A percentile compares a stretch with the other conserved stretches of the same genome.
Evolutionary conservation across 2,329 filamentous ascomycete species (phyloP).

Genomic region (Cyphellophora europaea): DNA sequence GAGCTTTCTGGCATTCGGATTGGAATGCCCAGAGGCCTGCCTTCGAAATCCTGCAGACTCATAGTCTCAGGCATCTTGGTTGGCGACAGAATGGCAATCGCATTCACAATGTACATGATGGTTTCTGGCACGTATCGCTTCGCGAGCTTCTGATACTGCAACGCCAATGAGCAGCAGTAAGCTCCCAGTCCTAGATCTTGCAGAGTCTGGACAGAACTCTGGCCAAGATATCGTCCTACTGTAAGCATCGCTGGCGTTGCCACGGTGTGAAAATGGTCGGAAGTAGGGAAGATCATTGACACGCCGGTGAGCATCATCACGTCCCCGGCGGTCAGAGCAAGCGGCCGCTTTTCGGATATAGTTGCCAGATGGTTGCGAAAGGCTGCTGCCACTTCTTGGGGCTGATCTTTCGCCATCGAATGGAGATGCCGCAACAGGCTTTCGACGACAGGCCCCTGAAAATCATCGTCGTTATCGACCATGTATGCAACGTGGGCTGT

Average conservation of each 20-base stretch:
- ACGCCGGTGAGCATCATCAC: constrained; percentile 76
- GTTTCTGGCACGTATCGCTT: constrained; percentile 87
- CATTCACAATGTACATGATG: constrained; percentile 70
- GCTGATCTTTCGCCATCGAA: constrained; percentile 79
- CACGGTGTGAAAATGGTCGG: constrained; percentile 93
- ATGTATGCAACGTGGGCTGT: constrained; percentile 51
- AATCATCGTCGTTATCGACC: constrained; percentile 32
- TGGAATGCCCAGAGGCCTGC: constrained; percentile 9
- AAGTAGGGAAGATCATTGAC: constrained; percentile 80
- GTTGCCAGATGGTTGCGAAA: constrained; percentile 64
- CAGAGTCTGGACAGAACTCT: constrained; percentile 58
- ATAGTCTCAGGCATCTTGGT: constrained; percentile 5
- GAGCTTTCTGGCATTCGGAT: constrained; percentile 31
- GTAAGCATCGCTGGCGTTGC: constrained; percentile 80
- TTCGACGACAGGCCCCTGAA: constrained; percentile 56
- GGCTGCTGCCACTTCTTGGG: constrained; percentile 64
- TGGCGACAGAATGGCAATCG: constrained; percentile 54
- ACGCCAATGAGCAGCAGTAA: constrained; percentile 66
- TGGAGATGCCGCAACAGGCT: constrained; percentile 81
- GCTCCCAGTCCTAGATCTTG: constrained; percentile 63
- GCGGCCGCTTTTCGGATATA: constrained; percentile 41
- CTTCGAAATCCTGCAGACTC: constrained; percentile 1
- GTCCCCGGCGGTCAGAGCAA: constrained; percentile 57
- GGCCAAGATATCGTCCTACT: constrained; percentile 74
- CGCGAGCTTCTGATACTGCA: constrained; percentile 75